These are phyloP conservation scores for Grigorovia humatica DNA, from an alignment of 805 yeast species.

Conservation along the genomic window DNA sequence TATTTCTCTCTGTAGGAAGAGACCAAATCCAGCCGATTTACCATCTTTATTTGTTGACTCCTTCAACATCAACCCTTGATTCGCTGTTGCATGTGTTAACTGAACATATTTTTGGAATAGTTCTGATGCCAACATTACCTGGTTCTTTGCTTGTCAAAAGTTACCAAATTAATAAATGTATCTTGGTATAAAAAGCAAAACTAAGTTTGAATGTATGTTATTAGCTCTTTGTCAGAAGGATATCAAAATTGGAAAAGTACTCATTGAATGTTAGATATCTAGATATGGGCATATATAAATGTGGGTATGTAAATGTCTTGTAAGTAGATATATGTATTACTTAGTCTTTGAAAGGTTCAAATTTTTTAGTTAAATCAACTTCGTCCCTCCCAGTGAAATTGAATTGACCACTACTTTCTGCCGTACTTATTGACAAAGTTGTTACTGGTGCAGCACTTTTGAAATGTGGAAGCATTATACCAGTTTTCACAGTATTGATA, in stretches of 20 bases:
- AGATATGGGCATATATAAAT: too few species aligned
- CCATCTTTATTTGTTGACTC: background rate
- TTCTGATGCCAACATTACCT: background rate
- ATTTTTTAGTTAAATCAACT: conserved; percentile 8
- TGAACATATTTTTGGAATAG: background rate
- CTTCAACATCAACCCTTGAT: background rate
- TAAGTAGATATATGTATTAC: background rate
- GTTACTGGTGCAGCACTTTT: conserved; percentile 24
- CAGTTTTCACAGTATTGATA: background rate
- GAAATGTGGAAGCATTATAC: conserved; percentile 14
- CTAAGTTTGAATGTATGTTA: too few species aligned
- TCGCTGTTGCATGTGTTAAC: background rate
- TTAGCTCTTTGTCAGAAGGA: too few species aligned
- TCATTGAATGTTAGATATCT: too few species aligned
- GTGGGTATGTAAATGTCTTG: background rate
- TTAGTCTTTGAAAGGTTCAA: conserved; percentile 33
- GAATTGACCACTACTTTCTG: conserved; percentile 36
- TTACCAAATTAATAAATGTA: too few species aligned
- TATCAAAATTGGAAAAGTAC: too few species aligned
- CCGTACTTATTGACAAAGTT: background rate
- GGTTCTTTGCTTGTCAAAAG: too few species aligned
- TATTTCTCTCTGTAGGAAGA: too few species aligned
- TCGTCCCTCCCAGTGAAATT: conserved; percentile 15
- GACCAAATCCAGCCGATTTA: background rate
- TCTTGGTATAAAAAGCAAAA: too few species aligned